Conservation (phyloP, 306 rosid species). For the Cicer chorassanicum region DNA sequence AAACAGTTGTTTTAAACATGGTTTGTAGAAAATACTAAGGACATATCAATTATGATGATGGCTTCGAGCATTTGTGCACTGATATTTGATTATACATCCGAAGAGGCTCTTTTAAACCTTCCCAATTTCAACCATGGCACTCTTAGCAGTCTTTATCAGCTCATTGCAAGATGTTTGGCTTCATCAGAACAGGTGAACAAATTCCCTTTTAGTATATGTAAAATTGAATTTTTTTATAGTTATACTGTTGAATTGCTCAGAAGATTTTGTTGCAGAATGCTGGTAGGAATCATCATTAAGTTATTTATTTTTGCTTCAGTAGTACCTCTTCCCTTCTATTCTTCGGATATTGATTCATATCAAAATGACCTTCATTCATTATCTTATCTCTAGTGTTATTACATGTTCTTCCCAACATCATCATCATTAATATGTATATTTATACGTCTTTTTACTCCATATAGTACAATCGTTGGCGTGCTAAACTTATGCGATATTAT, state of each 20-base stretch:
- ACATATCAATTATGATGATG: conserved; percentile 72
- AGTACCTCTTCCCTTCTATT: neutral
- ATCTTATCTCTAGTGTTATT: neutral
- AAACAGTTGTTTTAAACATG: conserved; percentile 39
- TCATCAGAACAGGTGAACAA: conserved; percentile 64
- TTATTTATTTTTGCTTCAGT: conserved; percentile 3
- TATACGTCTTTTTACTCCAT: neutral
- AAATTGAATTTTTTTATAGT: neutral
- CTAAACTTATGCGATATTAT: conserved; percentile 9
- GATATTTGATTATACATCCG: conserved; percentile 78
- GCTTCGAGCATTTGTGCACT: conserved; percentile 79
- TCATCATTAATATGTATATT: neutral
- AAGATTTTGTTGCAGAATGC: neutral
- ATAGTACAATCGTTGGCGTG: neutral
- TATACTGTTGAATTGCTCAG: conserved; percentile 19
- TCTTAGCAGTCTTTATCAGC: conserved; percentile 61
- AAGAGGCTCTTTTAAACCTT: conserved; percentile 65
- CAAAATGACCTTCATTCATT: neutral
- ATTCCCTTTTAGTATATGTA: conserved; percentile 19
- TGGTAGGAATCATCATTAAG: conserved; percentile 12
- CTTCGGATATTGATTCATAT: neutral
- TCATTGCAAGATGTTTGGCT: conserved; percentile 71
- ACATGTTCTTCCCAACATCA: neutral
- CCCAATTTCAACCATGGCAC: conserved; percentile 57
- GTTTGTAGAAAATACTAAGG: conserved; percentile 60